Conservation (phyloP, 352 stramenopile genomes). For the Globisporangium echinulatum region DNA sequence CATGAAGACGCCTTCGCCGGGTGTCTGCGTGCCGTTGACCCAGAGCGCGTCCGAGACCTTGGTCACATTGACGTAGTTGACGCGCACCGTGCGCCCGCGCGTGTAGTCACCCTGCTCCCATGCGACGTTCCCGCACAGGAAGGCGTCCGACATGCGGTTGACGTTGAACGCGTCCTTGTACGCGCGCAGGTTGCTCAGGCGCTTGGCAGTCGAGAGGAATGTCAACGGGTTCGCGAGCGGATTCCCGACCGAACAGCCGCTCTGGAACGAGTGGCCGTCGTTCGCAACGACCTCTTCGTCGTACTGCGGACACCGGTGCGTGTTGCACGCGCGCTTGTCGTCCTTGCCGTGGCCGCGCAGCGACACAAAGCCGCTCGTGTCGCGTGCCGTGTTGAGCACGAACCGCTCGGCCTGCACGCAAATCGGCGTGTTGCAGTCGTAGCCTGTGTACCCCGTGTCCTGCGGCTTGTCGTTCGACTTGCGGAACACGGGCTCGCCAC, state of each 20-base stretch:
- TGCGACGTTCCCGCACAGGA: slow-evolving; percentile 82
- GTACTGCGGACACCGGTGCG: slow-evolving; percentile 76
- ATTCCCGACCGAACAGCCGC: slow-evolving; percentile 82
- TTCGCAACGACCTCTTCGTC: slow-evolving; percentile 88
- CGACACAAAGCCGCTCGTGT: slow-evolving; percentile 29
- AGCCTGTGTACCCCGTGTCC: slow-evolving; percentile 92
- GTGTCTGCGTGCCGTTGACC: slow-evolving; percentile 40
- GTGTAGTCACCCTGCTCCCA: slow-evolving; percentile 94
- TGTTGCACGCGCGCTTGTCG: slow-evolving; percentile 30
- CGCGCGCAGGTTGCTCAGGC: slow-evolving; percentile 43
- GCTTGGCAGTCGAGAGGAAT: slow-evolving; percentile 21
- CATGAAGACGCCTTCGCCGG: slow-evolving; percentile 92
- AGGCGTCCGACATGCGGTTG: slow-evolving; percentile 43
- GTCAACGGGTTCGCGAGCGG: slow-evolving; percentile 45
- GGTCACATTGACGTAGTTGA: slow-evolving; percentile 93
- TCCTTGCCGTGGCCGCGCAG: slow-evolving; percentile 55
- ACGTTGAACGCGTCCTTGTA: slow-evolving; percentile 57
- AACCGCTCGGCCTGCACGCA: slow-evolving; percentile 91
- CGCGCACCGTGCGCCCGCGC: slow-evolving; percentile 58
- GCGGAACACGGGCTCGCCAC: slow-evolving; percentile 88
- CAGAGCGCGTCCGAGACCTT: slow-evolving; percentile 66
- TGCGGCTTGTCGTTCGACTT: slow-evolving; percentile 88
- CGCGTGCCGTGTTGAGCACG: slow-evolving; percentile 73
- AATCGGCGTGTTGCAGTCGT: slow-evolving; percentile 95
- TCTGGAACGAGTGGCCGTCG: slow-evolving; percentile 92